phyloP scores from a whole-genome alignment of 2,329 filamentous ascomycete species.

The Samsoniella hepiali region DNA sequence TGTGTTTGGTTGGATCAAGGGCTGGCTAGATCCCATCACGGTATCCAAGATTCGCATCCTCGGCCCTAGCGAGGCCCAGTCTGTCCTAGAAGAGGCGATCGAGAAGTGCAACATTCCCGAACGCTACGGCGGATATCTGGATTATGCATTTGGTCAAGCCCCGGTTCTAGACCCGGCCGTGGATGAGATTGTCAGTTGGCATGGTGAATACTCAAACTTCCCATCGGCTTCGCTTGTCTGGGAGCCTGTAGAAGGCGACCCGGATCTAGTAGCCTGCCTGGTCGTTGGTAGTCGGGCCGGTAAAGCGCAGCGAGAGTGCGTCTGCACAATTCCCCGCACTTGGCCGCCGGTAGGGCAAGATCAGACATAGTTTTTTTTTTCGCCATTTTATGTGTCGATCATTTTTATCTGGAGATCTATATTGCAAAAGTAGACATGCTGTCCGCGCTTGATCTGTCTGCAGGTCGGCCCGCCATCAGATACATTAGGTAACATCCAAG shows the following conservation, averaged over 20 bases:
- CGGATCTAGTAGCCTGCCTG: conserved; percentile 48
- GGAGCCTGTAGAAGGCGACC: conserved; percentile 44
- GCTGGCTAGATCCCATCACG: conserved; percentile 91
- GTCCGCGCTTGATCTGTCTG: too few species aligned
- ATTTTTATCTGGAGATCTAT: too few species aligned
- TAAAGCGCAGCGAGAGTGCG: conserved; percentile 41
- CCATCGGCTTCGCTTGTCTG: conserved; percentile 57
- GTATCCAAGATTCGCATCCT: conserved; percentile 96
- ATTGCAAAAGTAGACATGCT: too few species aligned
- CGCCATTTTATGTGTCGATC: not conserved
- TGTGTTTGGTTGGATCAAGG: conserved; percentile 92
- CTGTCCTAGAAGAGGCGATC: conserved; percentile 77
- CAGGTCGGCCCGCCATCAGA: too few species aligned
- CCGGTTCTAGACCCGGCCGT: not conserved
- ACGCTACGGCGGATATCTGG: conserved; percentile 81
- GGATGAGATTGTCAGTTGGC: conserved; percentile 47
- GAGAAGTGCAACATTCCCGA: conserved; percentile 46
- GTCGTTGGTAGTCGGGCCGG: conserved; percentile 48
- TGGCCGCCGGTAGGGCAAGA: conserved; percentile 28
- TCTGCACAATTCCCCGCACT: conserved; percentile 50
- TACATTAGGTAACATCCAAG: too few species aligned
- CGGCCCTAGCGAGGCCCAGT: conserved; percentile 64
- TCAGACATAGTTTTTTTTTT: not conserved
- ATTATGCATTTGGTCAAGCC: conserved; percentile 48
- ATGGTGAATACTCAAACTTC: conserved; percentile 49